phyloP scores from a whole-genome alignment of 306 rosid species.

The Pachyrhizus erosus region DNA sequence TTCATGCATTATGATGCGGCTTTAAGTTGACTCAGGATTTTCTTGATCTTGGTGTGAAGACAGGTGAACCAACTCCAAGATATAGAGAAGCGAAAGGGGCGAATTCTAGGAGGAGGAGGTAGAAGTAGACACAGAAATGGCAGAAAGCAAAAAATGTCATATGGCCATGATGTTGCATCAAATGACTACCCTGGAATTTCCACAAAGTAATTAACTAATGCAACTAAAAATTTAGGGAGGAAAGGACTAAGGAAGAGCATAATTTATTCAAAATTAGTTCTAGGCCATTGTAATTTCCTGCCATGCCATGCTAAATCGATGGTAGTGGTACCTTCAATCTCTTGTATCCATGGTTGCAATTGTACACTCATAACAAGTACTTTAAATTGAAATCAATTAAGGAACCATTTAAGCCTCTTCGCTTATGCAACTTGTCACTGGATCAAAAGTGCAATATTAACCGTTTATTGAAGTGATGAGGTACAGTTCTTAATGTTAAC shows the following conservation, averaged over 20 bases:
- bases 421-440: slow-evolving; percentile 14
- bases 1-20: not conserved
- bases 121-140: slow-evolving; percentile 47
- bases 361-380: slow-evolving; percentile 2
- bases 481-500: slow-evolving; percentile 3
- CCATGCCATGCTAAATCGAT: slow-evolving; percentile 6
- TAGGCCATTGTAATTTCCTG: slow-evolving; percentile 14
- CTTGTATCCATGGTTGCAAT: slow-evolving; percentile 19
- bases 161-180: slow-evolving; percentile 59
- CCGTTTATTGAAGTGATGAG: not conserved
- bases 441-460: not conserved
- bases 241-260: slow-evolving; percentile 23
- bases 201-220: slow-evolving; percentile 37
- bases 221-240: not conserved
- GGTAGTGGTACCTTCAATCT: slow-evolving; percentile 31
- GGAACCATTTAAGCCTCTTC: not conserved
- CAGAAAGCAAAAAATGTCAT: slow-evolving; percentile 56
- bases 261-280: not conserved
- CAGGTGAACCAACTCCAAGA: slow-evolving; percentile 55
- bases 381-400: slow-evolving; percentile 35
- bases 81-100: slow-evolving; percentile 50
- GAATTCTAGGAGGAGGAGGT: slow-evolving; percentile 56
- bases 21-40: not conserved
- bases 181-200: slow-evolving; percentile 52
- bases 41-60: slow-evolving; percentile 51